phyloP scores from a whole-genome alignment of 163 green algal genomes.

The Coccomyxa subellipsoidea region DNA sequence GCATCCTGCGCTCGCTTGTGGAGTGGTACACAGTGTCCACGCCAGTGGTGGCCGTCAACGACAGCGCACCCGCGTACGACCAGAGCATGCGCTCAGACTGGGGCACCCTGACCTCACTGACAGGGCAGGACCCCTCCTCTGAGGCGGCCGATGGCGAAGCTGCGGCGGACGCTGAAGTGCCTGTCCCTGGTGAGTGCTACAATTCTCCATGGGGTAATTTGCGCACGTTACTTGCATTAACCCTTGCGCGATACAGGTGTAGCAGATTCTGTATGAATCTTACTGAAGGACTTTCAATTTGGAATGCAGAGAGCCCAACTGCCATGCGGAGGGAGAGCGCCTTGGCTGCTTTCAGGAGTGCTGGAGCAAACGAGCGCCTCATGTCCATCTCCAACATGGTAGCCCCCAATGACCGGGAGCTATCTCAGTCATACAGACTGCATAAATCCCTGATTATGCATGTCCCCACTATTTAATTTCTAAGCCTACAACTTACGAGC shows the following conservation, averaged over 20 bases:
- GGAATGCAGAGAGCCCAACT: slow-evolving; percentile 12
- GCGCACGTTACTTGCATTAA: no score
- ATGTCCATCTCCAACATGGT: slow-evolving; percentile 1
- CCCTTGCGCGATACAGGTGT: no score
- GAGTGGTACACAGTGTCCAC: slow-evolving; percentile 56
- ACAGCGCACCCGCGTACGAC: not conserved
- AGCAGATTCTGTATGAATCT: no score
- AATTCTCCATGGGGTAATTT: no score
- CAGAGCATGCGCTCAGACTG: slow-evolving; percentile 9
- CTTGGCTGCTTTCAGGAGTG: not conserved
- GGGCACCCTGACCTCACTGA: slow-evolving; percentile 23
- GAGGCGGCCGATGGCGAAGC: slow-evolving; percentile 5
- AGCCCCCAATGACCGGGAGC: no score
- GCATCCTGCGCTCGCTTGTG: slow-evolving; percentile 68
- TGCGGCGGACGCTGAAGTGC: not conserved
- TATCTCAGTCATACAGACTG: no score
- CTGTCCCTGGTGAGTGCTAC: not conserved
- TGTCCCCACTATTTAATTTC: no score
- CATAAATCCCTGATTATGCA: no score
- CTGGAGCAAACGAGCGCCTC: not conserved
- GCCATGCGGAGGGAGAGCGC: not conserved
- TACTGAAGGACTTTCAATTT: no score
- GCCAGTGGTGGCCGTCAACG: not conserved
- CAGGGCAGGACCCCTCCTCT: not conserved
- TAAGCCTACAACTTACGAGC: no score